Evolutionary conservation across 2,329 filamentous ascomycete genomes (phyloP).

Genomic region (Scopulariopsis brevicaulis): DNA sequence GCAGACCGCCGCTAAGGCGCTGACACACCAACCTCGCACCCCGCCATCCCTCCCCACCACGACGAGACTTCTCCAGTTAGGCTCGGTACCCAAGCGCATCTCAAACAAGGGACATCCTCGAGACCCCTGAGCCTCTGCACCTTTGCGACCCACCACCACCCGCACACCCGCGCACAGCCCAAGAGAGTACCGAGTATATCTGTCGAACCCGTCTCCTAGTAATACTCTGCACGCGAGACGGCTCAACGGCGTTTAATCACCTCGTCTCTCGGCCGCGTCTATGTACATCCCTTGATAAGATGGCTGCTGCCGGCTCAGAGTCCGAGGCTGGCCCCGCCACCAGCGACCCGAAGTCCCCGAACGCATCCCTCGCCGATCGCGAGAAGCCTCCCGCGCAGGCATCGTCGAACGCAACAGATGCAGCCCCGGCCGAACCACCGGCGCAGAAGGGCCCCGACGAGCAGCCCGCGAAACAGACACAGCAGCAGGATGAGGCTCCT

Average conservation of each 20-base stretch:
- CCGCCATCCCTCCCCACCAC: background rate
- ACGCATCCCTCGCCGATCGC: background rate
- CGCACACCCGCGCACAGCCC: background rate
- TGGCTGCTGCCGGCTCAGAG: constrained; percentile 3
- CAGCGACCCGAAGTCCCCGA: background rate
- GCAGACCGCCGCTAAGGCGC: background rate
- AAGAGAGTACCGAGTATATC: background rate
- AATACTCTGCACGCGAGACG: background rate
- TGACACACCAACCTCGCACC: background rate
- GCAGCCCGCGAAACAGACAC: background rate
- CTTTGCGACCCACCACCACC: background rate
- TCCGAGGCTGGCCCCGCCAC: constrained; percentile 1
- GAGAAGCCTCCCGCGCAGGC: background rate
- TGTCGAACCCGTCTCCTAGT: background rate
- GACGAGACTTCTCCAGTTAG: background rate
- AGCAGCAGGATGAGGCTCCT: background rate
- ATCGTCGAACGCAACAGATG: constrained; percentile 1
- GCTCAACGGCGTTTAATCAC: background rate
- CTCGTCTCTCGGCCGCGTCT: background rate
- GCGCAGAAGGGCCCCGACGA: background rate
- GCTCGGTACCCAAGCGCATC: background rate
- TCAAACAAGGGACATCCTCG: background rate
- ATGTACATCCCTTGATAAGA: background rate
- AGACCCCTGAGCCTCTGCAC: background rate
- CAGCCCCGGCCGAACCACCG: background rate